Conservation (phyloP, 176 grass and related monocot species). For the Microstegium vimineum region DNA sequence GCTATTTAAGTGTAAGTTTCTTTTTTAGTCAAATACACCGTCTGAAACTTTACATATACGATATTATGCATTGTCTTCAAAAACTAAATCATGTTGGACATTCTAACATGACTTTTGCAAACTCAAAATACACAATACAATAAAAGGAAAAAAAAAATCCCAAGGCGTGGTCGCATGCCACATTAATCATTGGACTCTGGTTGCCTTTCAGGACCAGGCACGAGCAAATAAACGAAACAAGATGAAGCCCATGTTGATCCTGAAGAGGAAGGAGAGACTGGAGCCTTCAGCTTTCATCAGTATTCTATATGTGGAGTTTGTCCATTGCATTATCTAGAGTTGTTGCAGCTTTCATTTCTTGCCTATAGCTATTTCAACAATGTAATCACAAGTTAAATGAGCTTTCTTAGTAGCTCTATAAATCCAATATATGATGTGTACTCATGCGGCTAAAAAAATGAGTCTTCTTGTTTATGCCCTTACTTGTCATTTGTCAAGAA, state of each 20-base stretch:
- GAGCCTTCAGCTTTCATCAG: background rate
- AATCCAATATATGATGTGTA: conserved; percentile 8
- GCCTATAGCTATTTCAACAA: conserved; percentile 17
- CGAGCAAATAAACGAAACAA: conserved; percentile 18
- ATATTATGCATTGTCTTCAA: background rate
- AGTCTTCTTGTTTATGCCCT: background rate
- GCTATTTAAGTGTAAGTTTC: conserved; percentile 31
- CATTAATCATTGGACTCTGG: background rate
- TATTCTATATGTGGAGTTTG: background rate
- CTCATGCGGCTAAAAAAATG: background rate
- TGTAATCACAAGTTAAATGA: conserved; percentile 18
- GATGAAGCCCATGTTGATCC: background rate
- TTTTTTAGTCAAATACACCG: background rate
- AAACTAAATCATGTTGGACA: background rate
- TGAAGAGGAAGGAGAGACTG: background rate
- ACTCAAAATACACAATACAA: background rate
- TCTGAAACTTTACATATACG: background rate
- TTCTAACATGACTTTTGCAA: background rate
- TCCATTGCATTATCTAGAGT: background rate
- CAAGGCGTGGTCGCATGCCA: background rate
- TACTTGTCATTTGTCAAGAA: background rate
- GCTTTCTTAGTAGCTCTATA: background rate
- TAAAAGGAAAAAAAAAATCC: background rate
- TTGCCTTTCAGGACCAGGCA: conserved; percentile 22
- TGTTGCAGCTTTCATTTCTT: conserved; percentile 18